Evolutionary conservation across 176 grass and related monocot genomes (phyloP).

Genomic region (barley (Hordeum vulgare)): DNA sequence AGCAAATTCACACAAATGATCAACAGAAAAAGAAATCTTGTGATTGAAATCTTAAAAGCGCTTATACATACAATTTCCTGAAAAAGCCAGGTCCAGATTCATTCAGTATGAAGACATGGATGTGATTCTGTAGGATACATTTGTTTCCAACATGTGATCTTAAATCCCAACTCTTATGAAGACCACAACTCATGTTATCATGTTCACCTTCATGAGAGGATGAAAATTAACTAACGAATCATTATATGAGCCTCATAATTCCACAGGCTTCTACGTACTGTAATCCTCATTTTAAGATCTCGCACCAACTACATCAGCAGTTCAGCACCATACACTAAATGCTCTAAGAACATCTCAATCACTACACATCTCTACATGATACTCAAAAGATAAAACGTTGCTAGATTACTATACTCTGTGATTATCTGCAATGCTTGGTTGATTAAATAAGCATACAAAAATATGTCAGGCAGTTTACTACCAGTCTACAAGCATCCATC

Average conservation of each 20-base stretch:
- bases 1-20: neutral
- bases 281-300: neutral
- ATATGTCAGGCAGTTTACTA: neutral
- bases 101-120: neutral
- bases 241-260: neutral
- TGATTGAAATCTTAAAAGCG: neutral
- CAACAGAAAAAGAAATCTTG: neutral
- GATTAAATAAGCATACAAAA: neutral
- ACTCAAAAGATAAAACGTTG: neutral
- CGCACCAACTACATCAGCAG: neutral
- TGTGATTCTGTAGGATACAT: neutral
- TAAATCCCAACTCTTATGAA: neutral
- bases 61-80: neutral
- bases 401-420: neutral
- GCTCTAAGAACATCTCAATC: neutral
- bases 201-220: neutral
- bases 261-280: neutral
- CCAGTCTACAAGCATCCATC: neutral
- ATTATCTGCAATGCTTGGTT: neutral
- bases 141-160: neutral
- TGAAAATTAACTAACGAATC: neutral
- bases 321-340: neutral
- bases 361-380: neutral
- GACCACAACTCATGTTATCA: neutral
- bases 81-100: neutral